These are phyloP conservation scores for Xylaria nigripes DNA, from an alignment of 495 filamentous ascomycete species.

Conservation along the genomic window DNA sequence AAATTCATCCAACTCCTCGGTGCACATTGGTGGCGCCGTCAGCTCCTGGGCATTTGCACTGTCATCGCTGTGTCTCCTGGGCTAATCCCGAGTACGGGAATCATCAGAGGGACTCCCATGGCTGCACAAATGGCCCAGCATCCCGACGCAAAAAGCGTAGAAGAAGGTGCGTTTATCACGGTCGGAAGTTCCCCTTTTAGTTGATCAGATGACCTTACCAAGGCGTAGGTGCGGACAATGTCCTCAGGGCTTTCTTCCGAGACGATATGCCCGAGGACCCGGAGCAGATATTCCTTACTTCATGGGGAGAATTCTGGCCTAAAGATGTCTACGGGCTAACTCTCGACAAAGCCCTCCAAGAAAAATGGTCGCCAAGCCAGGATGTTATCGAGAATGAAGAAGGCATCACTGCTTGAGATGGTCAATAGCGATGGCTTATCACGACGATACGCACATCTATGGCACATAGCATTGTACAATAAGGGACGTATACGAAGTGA, in stretches of 20 bases:
- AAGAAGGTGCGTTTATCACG: slow-evolving; percentile 27
- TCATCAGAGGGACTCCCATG: slow-evolving; percentile 16
- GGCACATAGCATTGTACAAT: not conserved
- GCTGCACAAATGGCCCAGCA: slow-evolving; percentile 5
- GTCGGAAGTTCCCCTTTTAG: not conserved
- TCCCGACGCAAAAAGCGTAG: slow-evolving; percentile 32
- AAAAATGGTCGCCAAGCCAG: slow-evolving; percentile 36
- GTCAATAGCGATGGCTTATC: not conserved
- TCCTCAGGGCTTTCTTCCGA: slow-evolving; percentile 33
- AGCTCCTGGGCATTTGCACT: slow-evolving; percentile 26
- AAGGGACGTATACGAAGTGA: not conserved
- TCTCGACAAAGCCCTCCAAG: slow-evolving; percentile 35
- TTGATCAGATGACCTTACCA: not conserved
- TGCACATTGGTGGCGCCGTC: slow-evolving; percentile 44
- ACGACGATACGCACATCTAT: too few species aligned
- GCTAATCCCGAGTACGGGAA: slow-evolving; percentile 31
- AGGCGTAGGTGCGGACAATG: slow-evolving; percentile 28
- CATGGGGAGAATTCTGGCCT: slow-evolving; percentile 43
- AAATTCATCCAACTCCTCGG: slow-evolving; percentile 39
- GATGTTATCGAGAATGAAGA: slow-evolving; percentile 37
- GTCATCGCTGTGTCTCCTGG: slow-evolving; percentile 42
- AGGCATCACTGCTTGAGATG: slow-evolving; percentile 13
- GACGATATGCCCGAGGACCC: slow-evolving; percentile 39
- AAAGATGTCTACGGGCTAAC: slow-evolving; percentile 30
- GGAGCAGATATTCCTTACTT: slow-evolving; percentile 39